Base-by-base conservation (phyloP, 2,329 filamentous ascomycete genomes). In the Fusarium lateritium region DNA sequence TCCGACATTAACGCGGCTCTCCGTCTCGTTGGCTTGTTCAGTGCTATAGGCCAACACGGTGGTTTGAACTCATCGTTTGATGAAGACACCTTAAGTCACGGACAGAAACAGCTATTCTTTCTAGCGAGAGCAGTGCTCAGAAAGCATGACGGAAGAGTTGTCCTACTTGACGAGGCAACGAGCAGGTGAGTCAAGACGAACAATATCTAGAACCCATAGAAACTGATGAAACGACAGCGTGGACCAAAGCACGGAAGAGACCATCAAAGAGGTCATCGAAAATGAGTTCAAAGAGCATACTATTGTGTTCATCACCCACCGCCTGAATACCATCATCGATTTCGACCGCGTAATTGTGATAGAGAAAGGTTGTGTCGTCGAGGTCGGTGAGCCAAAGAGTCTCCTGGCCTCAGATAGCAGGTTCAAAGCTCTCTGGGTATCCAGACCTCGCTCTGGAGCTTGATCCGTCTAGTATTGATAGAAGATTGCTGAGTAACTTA, bases 61-160 rank as follows among this genome's bases (percentile, higher is more conserved):
- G 82, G 81, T 1, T 70, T 85, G 1, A 74, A 81, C n/a, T 73
- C 69, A 2, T 67, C 74, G 0, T 78, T 85, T 36, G 67, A 73
- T 4, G 71, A 77, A 8, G 71, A 80, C 7, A 62, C 71, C 7
- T 70, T 83, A 4, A 83, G 80, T 2, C 79, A 83, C 44, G 85
- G 85, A 1, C 82, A 88, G 72, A 79, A 79, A 46, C 85, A 88
- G 72, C 75, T 88, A 11, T 83, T 88, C 60, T 83, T 80, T 39
- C 74, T 88, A 2, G 84, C 84, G 0, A 77, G 85, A 22, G 81
- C 84, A 0, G 75, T 87, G 15, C 67, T 86, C 24, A 74, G 79
- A 10, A 78, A 72, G 47, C 69, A 77, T n/a, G 66, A 69, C 9
- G 76, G 78, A 3, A 81, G 69, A 11, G 70, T 87, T 7, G 71